Evolutionary conservation across 2,329 filamentous ascomycete species (phyloP).

Genomic region (Colletotrichum limetticola): DNA sequence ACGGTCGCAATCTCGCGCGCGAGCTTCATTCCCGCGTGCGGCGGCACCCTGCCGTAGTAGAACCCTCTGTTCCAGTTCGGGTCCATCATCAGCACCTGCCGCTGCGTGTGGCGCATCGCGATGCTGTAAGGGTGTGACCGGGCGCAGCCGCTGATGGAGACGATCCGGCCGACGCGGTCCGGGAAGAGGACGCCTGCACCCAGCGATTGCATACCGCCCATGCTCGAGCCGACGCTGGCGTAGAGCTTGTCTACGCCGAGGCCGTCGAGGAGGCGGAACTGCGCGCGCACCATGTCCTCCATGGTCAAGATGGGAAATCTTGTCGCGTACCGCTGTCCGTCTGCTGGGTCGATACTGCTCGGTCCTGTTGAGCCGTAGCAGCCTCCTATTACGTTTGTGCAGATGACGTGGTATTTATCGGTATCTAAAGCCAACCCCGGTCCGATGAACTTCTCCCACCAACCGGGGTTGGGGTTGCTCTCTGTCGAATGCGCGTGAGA

Average conservation of each 20-base stretch:
- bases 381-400: conserved; percentile 95
- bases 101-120: conserved; percentile 97
- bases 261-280: conserved; percentile 87
- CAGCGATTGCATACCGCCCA: conserved; percentile 98
- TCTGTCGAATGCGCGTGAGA: conserved; percentile 96
- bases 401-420: conserved; percentile 90
- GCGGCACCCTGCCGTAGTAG: conserved; percentile 89
- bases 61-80: conserved; percentile 96
- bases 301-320: conserved; percentile 95
- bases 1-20: conserved; percentile 97
- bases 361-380: conserved; percentile 97
- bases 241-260: conserved; percentile 83
- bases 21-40: conserved; percentile 97
- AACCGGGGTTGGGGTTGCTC: conserved; percentile 86
- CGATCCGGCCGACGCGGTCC: conserved; percentile 81
- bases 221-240: conserved; percentile 93
- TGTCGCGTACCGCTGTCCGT: conserved; percentile 90
- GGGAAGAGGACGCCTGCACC: conserved; percentile 88
- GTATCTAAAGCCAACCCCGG: conserved; percentile 88
- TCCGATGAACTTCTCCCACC: conserved; percentile 99
- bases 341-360: conserved; percentile 85
- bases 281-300: conserved; percentile 96
- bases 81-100: conserved; percentile 99
- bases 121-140: conserved; percentile 97
- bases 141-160: conserved; percentile 92